Evolutionary conservation across 1,284 basidiomycete genomes (phyloP), one percentile per base, ranked within the genome.

Genomic region (Tilletia horrida): DNA sequence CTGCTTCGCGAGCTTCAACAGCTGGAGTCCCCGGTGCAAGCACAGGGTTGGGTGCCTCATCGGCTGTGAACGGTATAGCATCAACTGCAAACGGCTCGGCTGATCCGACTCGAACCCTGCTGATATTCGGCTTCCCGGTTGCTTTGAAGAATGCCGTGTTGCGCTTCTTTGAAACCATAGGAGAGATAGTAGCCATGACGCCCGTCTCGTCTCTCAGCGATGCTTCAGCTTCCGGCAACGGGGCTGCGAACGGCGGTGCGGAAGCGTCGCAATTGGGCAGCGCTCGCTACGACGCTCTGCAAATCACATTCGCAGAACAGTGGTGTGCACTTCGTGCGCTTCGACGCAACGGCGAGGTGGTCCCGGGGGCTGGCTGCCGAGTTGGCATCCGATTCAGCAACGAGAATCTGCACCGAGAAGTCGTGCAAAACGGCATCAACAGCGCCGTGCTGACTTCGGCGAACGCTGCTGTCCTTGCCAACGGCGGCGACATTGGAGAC

Each of bases 401-500:
- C 29, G 55, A 59, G 55, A 59, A 59, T 21, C 27, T 59, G 29
- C 55, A 59, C 27, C 55, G 55, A 3, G 55, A 59, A 27, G 31
- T 59, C 29, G 31, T 59, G 7, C 55, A 59, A 27, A 59, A 59
- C 18, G 55, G 55, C 27, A 59, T 59, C 55, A 59, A 59, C 55
- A 59, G 55, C 21, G 29, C 55, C 13, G 55, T 59, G 29, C 55
- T 59, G 9, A 29, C 55, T 7, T 35, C 55, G 27, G 55, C 55
- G 8, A 31, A 59, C 16, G 55, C 55, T 25, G 55, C 55, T 13
- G 55, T 59, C 18, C 31, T 59, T 11, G 55, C 55, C 8, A 59
- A 40, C 18, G 55, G 55, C 3, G 55, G 55, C 11, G 55, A 59
- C n/a, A 29, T 59, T 25, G 55, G 55, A 18, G 55, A 59, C 7